Evolutionary conservation across 345 rosid species (phyloP).

Genomic region (Populus alba): DNA sequence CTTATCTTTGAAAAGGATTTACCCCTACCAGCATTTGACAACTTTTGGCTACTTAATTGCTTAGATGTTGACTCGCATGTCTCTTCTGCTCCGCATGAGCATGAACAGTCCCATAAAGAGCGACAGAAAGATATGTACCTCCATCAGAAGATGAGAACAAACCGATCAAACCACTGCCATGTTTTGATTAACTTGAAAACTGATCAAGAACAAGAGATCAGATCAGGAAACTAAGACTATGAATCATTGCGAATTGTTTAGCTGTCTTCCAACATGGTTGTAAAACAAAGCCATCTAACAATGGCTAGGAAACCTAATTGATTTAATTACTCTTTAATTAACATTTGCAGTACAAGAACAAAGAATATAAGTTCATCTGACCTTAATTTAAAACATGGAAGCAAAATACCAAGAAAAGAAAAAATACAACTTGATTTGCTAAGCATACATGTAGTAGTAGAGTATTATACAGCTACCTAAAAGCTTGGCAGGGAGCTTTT

Average conservation of each 20-base stretch:
- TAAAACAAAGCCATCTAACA: background rate
- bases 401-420: too few species aligned
- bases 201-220: too few species aligned
- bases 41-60: slow-evolving; percentile 13
- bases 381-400: too few species aligned
- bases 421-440: background rate
- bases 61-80: slow-evolving; percentile 39
- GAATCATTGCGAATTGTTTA: too few species aligned
- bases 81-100: slow-evolving; percentile 24
- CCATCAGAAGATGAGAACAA: background rate
- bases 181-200: background rate
- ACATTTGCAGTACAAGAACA: background rate
- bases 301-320: too few species aligned
- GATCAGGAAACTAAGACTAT: too few species aligned
- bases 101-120: slow-evolving; percentile 8
- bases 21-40: slow-evolving; percentile 22
- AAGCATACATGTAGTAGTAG: background rate
- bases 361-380: background rate
- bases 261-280: background rate
- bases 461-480: too few species aligned
- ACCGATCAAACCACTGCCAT: background rate
- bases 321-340: too few species aligned
- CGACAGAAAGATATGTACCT: background rate
- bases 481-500: too few species aligned
- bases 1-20: slow-evolving; percentile 29